Conservation (phyloP, 768 basidiomycete species). For the Leccinellum luteum region DNA sequence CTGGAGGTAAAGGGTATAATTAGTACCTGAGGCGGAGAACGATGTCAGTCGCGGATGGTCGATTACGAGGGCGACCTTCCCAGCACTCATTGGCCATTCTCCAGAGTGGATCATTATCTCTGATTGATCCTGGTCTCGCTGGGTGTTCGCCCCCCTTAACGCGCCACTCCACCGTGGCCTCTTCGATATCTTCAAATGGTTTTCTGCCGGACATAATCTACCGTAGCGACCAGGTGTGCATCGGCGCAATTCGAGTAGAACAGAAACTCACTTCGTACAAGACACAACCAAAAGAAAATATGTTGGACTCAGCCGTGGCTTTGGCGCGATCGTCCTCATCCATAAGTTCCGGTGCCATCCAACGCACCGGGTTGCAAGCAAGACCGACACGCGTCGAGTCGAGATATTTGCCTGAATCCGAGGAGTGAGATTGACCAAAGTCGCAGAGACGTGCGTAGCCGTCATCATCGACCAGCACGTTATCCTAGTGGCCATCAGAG, state of each 20-base stretch:
- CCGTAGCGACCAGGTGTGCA: neutral
- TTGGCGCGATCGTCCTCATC: neutral
- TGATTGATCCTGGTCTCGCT: conserved; percentile 4
- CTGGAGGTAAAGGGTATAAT: too few relatives aligned
- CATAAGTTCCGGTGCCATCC: conserved; percentile 31
- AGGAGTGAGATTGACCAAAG: conserved; percentile 28
- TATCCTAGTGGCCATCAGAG: conserved; percentile 18
- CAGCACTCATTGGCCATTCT: conserved; percentile 7
- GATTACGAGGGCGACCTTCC: conserved; percentile 1
- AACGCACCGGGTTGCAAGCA: conserved; percentile 6
- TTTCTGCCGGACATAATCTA: conserved; percentile 19
- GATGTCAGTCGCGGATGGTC: conserved; percentile 12
- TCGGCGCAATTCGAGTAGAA: neutral
- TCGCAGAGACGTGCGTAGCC: conserved; percentile 21
- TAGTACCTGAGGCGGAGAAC: neutral
- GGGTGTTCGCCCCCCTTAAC: conserved; percentile 3
- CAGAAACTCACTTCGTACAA: conserved; percentile 27
- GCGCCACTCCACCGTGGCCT: neutral
- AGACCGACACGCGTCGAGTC: conserved; percentile 24
- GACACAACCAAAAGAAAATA: conserved; percentile 30
- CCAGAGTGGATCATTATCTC: conserved; percentile 15
- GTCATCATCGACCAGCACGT: conserved; percentile 18
- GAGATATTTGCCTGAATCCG: conserved; percentile 22
- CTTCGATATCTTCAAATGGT: conserved; percentile 6
- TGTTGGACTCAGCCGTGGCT: conserved; percentile 16